These are phyloP conservation scores for Dryas drummondii DNA, from an alignment of 306 rosid genomes.

Conservation along the genomic window DNA sequence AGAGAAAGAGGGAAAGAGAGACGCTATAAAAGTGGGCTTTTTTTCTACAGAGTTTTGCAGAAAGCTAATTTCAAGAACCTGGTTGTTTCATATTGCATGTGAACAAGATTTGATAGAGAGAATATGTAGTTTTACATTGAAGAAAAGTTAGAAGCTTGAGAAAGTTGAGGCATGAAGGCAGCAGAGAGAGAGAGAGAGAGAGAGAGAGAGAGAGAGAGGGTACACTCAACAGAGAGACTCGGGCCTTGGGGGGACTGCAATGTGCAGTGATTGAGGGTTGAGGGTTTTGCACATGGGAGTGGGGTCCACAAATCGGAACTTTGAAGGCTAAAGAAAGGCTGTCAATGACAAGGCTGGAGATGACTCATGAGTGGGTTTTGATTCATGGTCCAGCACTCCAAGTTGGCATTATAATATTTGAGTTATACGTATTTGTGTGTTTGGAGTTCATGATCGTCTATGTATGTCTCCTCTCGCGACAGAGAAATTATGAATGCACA, in stretches of 20 bases:
- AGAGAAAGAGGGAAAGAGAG: background rate
- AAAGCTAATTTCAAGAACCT: background rate
- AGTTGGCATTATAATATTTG: no score
- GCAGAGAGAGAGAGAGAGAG: no score
- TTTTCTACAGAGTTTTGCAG: background rate
- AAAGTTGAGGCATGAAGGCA: background rate
- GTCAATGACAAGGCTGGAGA: constrained; percentile 7
- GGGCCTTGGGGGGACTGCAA: no score
- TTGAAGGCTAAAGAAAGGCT: background rate
- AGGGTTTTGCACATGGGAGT: constrained; percentile 25
- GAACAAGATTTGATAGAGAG: background rate
- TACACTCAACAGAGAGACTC: background rate
- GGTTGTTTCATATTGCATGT: background rate
- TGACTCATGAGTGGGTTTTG: constrained; percentile 12
- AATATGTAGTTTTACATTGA: background rate
- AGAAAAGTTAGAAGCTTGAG: background rate
- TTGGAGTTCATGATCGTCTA: no score
- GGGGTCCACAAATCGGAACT: constrained; percentile 9
- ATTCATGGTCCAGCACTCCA: no score
- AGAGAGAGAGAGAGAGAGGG: background rate
- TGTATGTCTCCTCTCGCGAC: no score
- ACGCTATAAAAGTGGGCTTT: background rate
- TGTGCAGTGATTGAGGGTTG: background rate
- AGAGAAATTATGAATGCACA: no score
- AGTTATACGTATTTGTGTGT: no score